phyloP scores from a whole-genome alignment of 768 basidiomycete species.

The Psilocybe subaeruginosa region DNA sequence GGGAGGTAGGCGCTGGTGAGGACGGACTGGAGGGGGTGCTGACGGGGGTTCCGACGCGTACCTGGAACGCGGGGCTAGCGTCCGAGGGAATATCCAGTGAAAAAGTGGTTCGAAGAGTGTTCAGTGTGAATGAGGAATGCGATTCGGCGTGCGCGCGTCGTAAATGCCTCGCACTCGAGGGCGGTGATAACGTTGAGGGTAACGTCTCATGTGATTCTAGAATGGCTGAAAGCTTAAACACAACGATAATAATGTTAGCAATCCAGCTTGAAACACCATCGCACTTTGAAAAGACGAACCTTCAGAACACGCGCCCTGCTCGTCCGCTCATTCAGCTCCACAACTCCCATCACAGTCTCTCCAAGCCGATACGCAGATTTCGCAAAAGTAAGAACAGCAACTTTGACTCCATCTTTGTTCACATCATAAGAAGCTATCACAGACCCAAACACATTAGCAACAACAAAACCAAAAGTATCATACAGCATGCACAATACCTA shows the following conservation, averaged over 20 bases:
- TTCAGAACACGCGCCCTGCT: conserved; percentile 80
- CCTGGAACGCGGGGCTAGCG: conserved; percentile 83
- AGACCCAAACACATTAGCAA: not conserved
- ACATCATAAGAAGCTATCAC: conserved; percentile 88
- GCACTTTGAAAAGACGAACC: conserved; percentile 43
- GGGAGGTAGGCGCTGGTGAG: conserved; percentile 23
- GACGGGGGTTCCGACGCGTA: conserved; percentile 47
- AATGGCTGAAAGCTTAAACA: conserved; percentile 76
- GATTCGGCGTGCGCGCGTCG: conserved; percentile 86
- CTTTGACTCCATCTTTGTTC: conserved; percentile 87
- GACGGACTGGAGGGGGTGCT: conserved; percentile 7
- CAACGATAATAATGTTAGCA: not conserved
- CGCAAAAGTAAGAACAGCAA: conserved; percentile 89
- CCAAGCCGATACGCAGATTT: conserved; percentile 92
- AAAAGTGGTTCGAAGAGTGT: conserved; percentile 81
- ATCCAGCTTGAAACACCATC: not conserved
- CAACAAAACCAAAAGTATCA: not conserved
- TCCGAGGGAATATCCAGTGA: conserved; percentile 92
- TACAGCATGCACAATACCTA: conserved; percentile 33
- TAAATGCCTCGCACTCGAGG: conserved; percentile 52
- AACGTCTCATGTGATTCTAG: conserved; percentile 89
- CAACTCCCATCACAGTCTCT: conserved; percentile 88
- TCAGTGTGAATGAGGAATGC: conserved; percentile 73
- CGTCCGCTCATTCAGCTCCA: conserved; percentile 80
- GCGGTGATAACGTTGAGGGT: conserved; percentile 59